These are phyloP conservation scores for Diplodia sapinea DNA, from an alignment of 2,329 filamentous ascomycete species.

Conservation along the genomic window DNA sequence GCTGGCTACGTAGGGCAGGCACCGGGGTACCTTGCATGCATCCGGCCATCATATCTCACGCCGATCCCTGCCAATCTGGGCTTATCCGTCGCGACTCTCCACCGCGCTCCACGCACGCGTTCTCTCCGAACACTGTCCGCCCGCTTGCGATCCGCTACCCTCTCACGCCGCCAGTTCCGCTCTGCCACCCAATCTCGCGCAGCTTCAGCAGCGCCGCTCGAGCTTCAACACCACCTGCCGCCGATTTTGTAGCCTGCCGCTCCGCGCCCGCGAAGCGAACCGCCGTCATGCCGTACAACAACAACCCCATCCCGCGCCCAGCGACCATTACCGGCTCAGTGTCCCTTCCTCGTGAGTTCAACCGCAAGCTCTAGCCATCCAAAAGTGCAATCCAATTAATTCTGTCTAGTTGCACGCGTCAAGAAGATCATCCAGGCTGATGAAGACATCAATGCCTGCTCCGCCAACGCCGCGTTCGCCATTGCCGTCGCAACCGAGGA, in stretches of 20 bases:
- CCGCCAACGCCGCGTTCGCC: slow-evolving; percentile 91
- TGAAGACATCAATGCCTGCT: slow-evolving; percentile 82
- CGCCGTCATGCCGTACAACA: slow-evolving; percentile 83
- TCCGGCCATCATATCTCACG: slow-evolving; percentile 16
- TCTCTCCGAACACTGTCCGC: neutral
- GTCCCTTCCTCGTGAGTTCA: slow-evolving; percentile 76
- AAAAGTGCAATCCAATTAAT: neutral
- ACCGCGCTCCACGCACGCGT: slow-evolving; percentile 23
- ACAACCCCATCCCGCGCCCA: slow-evolving; percentile 76
- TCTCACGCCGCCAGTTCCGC: neutral
- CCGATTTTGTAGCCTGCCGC: neutral
- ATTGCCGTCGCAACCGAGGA: slow-evolving; percentile 94
- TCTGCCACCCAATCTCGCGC: neutral
- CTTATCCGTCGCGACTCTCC: slow-evolving; percentile 24
- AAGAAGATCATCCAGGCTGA: slow-evolving; percentile 95
- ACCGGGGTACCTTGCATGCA: slow-evolving; percentile 25
- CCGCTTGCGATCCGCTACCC: neutral
- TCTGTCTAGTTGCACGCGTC: slow-evolving; percentile 77
- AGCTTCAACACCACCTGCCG: neutral
- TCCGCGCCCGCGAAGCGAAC: neutral
- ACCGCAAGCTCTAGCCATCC: slow-evolving; percentile 7
- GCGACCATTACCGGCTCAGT: slow-evolving; percentile 85
- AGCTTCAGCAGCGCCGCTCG: neutral
- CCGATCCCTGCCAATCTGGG: slow-evolving; percentile 17
- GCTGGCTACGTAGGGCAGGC: slow-evolving; percentile 20